Percentiles rank a stretch among this genome's conserved stretches.
These are phyloP conservation scores for Mycocentrospora acerina DNA, from an alignment of 2,329 filamentous ascomycete species.

Conservation along the genomic window DNA sequence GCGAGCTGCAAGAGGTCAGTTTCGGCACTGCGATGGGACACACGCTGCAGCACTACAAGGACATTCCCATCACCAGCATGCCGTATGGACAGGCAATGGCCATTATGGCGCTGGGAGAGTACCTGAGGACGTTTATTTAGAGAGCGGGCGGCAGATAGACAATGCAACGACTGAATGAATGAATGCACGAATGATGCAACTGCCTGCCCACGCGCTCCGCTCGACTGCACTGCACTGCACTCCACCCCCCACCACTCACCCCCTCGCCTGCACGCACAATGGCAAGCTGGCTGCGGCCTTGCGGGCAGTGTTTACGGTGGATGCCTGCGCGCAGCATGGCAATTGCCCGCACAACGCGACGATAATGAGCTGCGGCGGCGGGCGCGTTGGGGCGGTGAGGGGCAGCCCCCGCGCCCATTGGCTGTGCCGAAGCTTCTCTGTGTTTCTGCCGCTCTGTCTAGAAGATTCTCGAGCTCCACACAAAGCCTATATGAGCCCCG, in stretches of 20 bases:
- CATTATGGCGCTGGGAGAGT: conserved; percentile 78
- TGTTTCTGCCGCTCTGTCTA: conserved; percentile 38
- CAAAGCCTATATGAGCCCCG: conserved; percentile 34
- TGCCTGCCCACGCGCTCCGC: no score
- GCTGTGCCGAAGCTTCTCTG: conserved; percentile 26
- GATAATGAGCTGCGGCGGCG: conserved; percentile 14
- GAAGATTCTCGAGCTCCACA: conserved; percentile 43
- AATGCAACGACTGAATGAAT: conserved; percentile 1
- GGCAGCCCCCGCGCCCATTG: conserved; percentile 23
- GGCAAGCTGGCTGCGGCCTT: no score
- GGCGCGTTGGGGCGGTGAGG: conserved; percentile 28
- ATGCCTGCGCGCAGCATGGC: no score
- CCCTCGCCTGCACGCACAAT: no score
- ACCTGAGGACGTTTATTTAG: conserved; percentile 61
- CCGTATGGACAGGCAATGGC: conserved; percentile 85
- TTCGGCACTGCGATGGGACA: conserved; percentile 80
- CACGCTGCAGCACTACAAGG: conserved; percentile 72
- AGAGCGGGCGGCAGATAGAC: background rate
- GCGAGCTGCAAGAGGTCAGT: conserved; percentile 72
- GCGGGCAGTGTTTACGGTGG: no score
- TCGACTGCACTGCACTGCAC: no score
- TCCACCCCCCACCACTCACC: no score
- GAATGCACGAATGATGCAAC: conserved; percentile 1
- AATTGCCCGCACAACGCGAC: no score
- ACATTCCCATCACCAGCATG: conserved; percentile 77